Evolutionary conservation across 176 grass and related monocot genomes (phyloP).

Genomic region (Oryza punctata): DNA sequence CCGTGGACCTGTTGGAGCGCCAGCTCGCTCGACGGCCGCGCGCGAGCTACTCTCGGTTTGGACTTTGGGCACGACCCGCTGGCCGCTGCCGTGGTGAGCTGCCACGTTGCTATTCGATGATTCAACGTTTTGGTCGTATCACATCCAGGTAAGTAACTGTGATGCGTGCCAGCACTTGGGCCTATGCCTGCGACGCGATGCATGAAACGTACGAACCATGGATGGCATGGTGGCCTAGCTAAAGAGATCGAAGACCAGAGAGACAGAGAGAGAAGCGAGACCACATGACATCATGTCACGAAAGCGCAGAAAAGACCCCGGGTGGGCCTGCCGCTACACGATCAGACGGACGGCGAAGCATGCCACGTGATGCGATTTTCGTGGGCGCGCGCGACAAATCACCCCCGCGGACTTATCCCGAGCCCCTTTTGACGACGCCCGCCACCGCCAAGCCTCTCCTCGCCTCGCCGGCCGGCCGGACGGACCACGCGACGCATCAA

Average conservation of each 20-base stretch:
- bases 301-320: background rate
- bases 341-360: slow-evolving; percentile 24
- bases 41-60: background rate
- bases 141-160: background rate
- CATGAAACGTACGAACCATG: background rate
- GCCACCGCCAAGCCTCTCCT: background rate
- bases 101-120: background rate
- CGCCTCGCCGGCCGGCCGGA: background rate
- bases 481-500: slow-evolving; percentile 18
- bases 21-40: background rate
- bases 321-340: slow-evolving; percentile 24
- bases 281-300: background rate
- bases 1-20: background rate
- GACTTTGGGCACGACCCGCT: background rate
- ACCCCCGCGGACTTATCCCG: slow-evolving; percentile 6
- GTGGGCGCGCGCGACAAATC: slow-evolving; percentile 31
- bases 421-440: background rate
- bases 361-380: slow-evolving; percentile 34
- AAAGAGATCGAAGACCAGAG: background rate
- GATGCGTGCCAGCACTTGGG: background rate
- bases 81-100: too few species aligned
- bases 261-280: background rate
- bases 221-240: background rate
- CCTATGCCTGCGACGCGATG: background rate
- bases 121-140: background rate